Evolutionary conservation across 2,329 filamentous ascomycete species (phyloP).

Genomic region (Graphilbum ipis-grandicollis): DNA sequence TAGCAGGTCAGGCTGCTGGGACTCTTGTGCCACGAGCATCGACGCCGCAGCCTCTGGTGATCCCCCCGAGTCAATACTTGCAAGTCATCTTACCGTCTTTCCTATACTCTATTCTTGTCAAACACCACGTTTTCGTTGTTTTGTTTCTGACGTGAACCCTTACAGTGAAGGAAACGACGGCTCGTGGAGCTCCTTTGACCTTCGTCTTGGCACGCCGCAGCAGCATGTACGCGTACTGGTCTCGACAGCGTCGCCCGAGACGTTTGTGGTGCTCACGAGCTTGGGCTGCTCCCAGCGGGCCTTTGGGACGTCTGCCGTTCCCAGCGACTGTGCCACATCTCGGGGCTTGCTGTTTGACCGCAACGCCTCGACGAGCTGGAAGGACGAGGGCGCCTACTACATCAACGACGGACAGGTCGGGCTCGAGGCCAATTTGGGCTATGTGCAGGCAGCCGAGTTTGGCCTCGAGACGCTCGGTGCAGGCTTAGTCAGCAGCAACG

Average conservation of each 20-base stretch:
- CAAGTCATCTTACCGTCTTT: slow-evolving; percentile 12
- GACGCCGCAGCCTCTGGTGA: slow-evolving; percentile 10
- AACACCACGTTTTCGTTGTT: neutral
- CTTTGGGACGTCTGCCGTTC: slow-evolving; percentile 13
- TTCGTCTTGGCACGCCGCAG: slow-evolving; percentile 19
- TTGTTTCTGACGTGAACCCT: neutral
- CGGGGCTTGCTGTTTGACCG: slow-evolving; percentile 18
- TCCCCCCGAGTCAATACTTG: slow-evolving; percentile 20
- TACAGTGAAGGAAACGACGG: slow-evolving; percentile 22
- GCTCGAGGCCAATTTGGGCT: slow-evolving; percentile 20
- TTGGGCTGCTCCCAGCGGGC: slow-evolving; percentile 15
- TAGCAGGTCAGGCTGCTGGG: too few relatives aligned
- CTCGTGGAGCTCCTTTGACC: slow-evolving; percentile 21
- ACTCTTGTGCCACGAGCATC: neutral
- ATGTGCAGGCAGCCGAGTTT: slow-evolving; percentile 13
- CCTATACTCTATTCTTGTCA: too few relatives aligned
- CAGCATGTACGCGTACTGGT: slow-evolving; percentile 19
- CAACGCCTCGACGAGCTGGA: slow-evolving; percentile 19
- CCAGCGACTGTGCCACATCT: slow-evolving; percentile 17
- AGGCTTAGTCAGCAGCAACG: slow-evolving; percentile 12
- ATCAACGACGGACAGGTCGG: slow-evolving; percentile 20
- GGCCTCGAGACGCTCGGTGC: slow-evolving; percentile 14
- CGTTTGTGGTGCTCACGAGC: slow-evolving; percentile 16
- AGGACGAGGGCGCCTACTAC: slow-evolving; percentile 14
- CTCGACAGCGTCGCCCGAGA: slow-evolving; percentile 20